Conservation (phyloP, 257 asterid genomes). For the Nyctanthes arbortristis region DNA sequence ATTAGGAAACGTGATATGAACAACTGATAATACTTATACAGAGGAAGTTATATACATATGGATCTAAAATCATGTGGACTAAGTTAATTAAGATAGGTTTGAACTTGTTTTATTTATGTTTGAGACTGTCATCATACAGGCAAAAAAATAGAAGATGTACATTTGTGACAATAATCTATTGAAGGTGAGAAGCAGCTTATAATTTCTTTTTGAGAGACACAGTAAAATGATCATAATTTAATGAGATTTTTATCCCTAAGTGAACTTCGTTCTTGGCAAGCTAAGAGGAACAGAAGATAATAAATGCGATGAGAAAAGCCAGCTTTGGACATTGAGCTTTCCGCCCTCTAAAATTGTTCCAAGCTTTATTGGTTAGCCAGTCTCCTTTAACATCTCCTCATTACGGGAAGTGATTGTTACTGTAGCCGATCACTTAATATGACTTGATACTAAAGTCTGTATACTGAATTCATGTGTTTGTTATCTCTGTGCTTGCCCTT, state of each 20-base stretch:
- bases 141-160: not conserved
- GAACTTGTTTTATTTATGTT: not conserved
- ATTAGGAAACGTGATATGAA: not conserved
- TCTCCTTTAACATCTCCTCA: not conserved
- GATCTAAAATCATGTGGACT: not conserved
- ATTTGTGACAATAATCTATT: not conserved
- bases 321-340: not conserved
- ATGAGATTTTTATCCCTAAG: not conserved
- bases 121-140: not conserved
- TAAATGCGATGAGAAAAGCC: not conserved
- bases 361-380: not conserved
- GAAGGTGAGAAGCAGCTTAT: not conserved
- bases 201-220: not conserved
- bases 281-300: not conserved
- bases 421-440: too few relatives aligned
- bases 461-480: not conserved
- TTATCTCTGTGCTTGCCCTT: not conserved
- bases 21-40: not conserved
- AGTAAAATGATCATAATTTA: not conserved
- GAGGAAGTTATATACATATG: not conserved
- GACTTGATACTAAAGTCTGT: too few relatives aligned
- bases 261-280: not conserved
- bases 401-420: not conserved
- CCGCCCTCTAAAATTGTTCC: not conserved
- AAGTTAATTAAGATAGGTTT: not conserved